phyloP scores from a whole-genome alignment of 306 rosid genomes.

The Sicyos baderoa region DNA sequence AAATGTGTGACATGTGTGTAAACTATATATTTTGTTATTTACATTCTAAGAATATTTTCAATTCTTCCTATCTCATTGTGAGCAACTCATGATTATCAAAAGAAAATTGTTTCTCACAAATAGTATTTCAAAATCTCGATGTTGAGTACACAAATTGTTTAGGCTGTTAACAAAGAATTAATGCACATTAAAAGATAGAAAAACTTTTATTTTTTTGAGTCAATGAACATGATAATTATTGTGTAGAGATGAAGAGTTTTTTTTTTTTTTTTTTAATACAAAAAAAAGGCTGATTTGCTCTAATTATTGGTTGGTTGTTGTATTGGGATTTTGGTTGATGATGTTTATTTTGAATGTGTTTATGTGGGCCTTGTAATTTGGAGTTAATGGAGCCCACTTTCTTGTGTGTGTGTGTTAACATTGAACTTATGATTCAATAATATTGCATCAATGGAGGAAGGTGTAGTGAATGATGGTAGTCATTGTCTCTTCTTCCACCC shows the following conservation, averaged over 20 bases:
- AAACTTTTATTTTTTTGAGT: not conserved
- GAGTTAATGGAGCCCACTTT: not conserved
- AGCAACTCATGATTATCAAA: too few relatives aligned
- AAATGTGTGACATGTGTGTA: not conserved
- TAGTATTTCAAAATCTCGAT: too few relatives aligned
- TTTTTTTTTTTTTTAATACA: too few relatives aligned
- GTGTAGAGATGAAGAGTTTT: not conserved
- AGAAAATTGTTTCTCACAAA: too few relatives aligned
- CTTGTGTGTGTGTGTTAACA: not conserved
- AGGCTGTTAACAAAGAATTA: not conserved
- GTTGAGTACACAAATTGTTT: too few relatives aligned
- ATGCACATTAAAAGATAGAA: not conserved
- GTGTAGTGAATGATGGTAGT: not conserved
- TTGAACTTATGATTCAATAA: not conserved
- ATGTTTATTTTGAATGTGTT: not conserved
- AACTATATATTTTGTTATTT: not conserved
- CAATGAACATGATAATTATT: not conserved
- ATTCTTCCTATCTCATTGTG: too few relatives aligned
- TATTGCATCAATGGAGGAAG: not conserved
- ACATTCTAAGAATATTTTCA: not conserved
- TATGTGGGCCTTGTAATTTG: not conserved
- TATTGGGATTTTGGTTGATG: not conserved
- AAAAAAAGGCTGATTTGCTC: not conserved
- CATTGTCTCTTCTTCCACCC: conserved; percentile 1
- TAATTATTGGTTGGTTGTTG: conserved; percentile 1